Conservation (phyloP, 2,329 filamentous ascomycete species). For the Zasmidium cellare region DNA sequence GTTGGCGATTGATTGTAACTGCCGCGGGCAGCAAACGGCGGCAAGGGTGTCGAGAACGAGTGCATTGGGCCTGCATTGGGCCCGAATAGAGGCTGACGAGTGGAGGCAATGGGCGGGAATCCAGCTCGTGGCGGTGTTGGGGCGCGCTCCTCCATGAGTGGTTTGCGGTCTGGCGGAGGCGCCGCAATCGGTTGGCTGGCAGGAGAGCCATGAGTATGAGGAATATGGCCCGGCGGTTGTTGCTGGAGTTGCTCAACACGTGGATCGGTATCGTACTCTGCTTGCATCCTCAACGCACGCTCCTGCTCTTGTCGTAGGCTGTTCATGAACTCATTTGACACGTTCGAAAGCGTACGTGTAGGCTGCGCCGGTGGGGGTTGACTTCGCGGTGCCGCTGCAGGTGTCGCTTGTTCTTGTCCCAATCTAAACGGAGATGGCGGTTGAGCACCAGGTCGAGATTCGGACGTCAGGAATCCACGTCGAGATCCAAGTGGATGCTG, state of each 20-base stretch:
- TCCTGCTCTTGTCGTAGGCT: slow-evolving; percentile 34
- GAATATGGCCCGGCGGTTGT: slow-evolving; percentile 15
- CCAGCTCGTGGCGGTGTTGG: slow-evolving; percentile 26
- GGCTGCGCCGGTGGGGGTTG: slow-evolving; percentile 23
- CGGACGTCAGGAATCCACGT: slow-evolving; percentile 32
- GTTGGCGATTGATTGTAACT: slow-evolving; percentile 31
- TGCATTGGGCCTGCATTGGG: slow-evolving; percentile 4
- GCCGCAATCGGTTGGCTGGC: slow-evolving; percentile 23
- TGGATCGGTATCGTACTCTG: slow-evolving; percentile 26
- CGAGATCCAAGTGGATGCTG: slow-evolving; percentile 33
- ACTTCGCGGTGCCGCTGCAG: slow-evolving; percentile 21
- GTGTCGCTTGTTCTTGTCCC: slow-evolving; percentile 21
- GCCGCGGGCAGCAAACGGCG: slow-evolving; percentile 19
- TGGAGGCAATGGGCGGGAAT: slow-evolving; percentile 17
- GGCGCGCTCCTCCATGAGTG: slow-evolving; percentile 31
- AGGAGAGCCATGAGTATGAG: slow-evolving; percentile 30
- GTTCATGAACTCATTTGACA: slow-evolving; percentile 26
- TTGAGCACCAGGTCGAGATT: slow-evolving; percentile 31
- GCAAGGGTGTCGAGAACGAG: slow-evolving; percentile 11
- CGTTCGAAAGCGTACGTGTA: slow-evolving; percentile 19
- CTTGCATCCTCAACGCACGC: slow-evolving; percentile 32
- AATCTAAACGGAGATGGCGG: slow-evolving; percentile 20
- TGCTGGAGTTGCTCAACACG: slow-evolving; percentile 27
- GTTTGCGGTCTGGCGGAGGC: slow-evolving; percentile 28
- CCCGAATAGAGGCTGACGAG: slow-evolving; percentile 21